Conservation (phyloP, 805 yeast genomes). For the Kodamaea leandrae region DNA sequence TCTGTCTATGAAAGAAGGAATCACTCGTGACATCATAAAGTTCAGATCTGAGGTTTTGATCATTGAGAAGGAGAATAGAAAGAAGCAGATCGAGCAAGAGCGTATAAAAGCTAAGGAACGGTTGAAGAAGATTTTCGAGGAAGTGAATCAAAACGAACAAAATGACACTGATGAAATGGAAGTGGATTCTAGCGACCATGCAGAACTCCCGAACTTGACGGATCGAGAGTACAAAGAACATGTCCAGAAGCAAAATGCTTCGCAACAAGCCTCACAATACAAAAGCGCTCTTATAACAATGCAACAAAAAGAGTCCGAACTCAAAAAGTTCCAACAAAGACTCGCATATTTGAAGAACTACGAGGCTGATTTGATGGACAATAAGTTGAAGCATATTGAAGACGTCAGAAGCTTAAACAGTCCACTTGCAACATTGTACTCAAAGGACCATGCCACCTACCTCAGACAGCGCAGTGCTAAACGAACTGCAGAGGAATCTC, state of each 20-base stretch:
- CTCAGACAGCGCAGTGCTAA: constrained; percentile 35
- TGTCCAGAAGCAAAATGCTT: constrained; percentile 22
- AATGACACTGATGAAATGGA: constrained; percentile 6
- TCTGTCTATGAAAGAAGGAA: constrained; percentile 47
- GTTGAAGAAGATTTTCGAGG: constrained; percentile 45
- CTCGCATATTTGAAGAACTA: constrained; percentile 27
- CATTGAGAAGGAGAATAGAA: constrained; percentile 51
- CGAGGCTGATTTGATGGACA: constrained; percentile 38
- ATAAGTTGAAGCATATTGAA: constrained; percentile 32
- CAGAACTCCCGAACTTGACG: constrained; percentile 17
- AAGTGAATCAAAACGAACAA: constrained; percentile 22
- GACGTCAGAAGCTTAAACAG: constrained; percentile 21
- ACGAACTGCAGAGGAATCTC: constrained; percentile 41
- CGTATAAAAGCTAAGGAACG: constrained; percentile 47
- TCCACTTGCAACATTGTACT: constrained; percentile 22
- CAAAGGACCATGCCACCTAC: constrained; percentile 44
- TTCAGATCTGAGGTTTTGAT: constrained; percentile 55
- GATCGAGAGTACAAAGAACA: constrained; percentile 21
- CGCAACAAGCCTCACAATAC: constrained; percentile 22
- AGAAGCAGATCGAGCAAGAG: constrained; percentile 47
- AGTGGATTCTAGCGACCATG: constrained; percentile 1
- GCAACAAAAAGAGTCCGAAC: constrained; percentile 18
- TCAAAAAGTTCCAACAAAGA: constrained; percentile 19
- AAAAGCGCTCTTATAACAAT: constrained; percentile 14
- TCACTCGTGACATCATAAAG: constrained; percentile 51